Evolutionary conservation across 2,329 filamentous ascomycete genomes (phyloP).

Genomic region (Penicillium sp.): DNA sequence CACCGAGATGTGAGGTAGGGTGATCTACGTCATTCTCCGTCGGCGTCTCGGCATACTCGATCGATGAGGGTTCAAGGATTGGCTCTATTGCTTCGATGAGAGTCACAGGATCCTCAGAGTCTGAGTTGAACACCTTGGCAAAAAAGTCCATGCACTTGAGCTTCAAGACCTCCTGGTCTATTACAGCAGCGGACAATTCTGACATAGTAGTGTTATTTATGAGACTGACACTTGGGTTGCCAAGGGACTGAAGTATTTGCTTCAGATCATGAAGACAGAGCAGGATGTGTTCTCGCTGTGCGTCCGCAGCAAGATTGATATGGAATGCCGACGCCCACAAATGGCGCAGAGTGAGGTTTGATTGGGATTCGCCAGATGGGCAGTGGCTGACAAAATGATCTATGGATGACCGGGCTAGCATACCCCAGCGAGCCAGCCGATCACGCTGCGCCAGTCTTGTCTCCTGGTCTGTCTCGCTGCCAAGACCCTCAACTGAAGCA

Average conservation of each 20-base stretch:
- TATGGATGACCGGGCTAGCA: conserved; percentile 55
- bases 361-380: conserved; percentile 29
- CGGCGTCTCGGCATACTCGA: conserved; percentile 25
- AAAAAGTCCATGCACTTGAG: conserved; percentile 97
- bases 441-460: conserved; percentile 56
- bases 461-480: conserved; percentile 52
- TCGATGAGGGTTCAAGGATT: conserved; percentile 67
- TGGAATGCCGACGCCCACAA: conserved; percentile 65
- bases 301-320: conserved; percentile 55
- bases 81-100: conserved; percentile 92
- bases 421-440: conserved; percentile 59
- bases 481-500: conserved; percentile 59
- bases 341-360: conserved; percentile 56
- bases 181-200: conserved; percentile 75
- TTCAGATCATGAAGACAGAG: conserved; percentile 63
- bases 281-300: conserved; percentile 58
- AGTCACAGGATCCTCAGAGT: conserved; percentile 73
- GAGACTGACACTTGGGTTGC: conserved; percentile 56
- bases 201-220: conserved; percentile 87
- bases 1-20: conserved; percentile 56
- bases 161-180: conserved; percentile 87
- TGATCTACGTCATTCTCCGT: conserved; percentile 36
- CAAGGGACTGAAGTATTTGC: conserved; percentile 47
- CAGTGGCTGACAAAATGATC: conserved; percentile 36
- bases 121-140: conserved; percentile 79